Base-by-base conservation (phyloP, 495 filamentous ascomycete species). In the Penicillium crystallinum region DNA sequence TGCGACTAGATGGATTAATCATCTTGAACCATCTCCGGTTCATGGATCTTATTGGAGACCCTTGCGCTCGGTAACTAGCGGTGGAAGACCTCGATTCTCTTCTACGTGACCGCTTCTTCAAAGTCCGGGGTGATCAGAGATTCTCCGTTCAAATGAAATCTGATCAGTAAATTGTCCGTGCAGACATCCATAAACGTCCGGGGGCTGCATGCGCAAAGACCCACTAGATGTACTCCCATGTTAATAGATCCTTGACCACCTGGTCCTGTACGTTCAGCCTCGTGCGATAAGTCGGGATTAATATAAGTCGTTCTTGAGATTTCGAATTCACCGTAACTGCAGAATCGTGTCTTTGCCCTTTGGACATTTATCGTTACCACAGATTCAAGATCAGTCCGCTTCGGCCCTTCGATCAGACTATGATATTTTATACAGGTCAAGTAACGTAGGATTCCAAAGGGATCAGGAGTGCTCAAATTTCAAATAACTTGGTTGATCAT, bases 191-290 rank as follows among this genome's bases (percentile, higher is more conserved):
- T 47, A 46, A 47, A 48, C 40, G 50, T 53, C 44, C 41, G 51
- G 43, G 34, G 53, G 11, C 12, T 45, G 52, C 57, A 42, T 54
- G 52, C 52, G 45, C 39, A 54, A 61, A 18, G 46, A 48, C 57
- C 60, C 57, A 61, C 58, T 55, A 19, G 8, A 43, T 17, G 29
- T 27, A 47, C 19, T 31, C 23, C 36, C 48, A 42, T 34, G 29
- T 50, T 36, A 25, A 47, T 27, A 39, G 27, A 40, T 19, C 48
- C 34, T 45, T 27, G 31, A 30, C 49, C 25, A 52, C 7, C 35
- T 21, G 18, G 46, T 14, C 29, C 22, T 12, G 18, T 22, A 50
- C 29, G 23, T 31, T 8, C 21, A 36, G 19, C 33, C 19, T n/a
- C 36, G 45, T 15, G 19, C 43, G 5, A n/a, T 7, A 17, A 17